phyloP scores from a whole-genome alignment of 768 basidiomycete genomes.

The Brasilioporus rufonigricans region DNA sequence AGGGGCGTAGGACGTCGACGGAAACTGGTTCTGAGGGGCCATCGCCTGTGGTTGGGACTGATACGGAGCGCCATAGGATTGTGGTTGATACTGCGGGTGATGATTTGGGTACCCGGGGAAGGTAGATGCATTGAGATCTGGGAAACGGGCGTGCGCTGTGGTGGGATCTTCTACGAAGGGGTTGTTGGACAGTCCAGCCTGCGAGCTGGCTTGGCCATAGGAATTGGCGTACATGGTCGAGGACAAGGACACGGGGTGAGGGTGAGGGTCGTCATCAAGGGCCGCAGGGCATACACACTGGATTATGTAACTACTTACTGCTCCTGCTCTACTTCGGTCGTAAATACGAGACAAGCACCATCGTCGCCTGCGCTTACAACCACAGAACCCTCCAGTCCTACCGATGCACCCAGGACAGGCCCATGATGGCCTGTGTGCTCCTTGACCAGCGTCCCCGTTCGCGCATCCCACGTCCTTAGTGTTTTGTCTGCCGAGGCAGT shows the following conservation, averaged over 20 bases:
- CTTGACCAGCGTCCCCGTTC: conserved; percentile 73
- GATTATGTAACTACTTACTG: conserved; percentile 24
- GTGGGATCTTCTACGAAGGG: conserved; percentile 61
- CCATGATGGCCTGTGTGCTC: conserved; percentile 83
- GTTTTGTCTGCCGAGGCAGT: conserved; percentile 86
- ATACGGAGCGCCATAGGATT: conserved; percentile 10
- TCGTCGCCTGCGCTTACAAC: conserved; percentile 92
- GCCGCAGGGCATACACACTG: conserved; percentile 10
- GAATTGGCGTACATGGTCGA: conserved; percentile 40
- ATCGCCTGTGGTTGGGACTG: conserved; percentile 22
- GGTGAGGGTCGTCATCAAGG: neutral
- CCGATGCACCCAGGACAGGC: conserved; percentile 69
- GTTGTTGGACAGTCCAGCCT: conserved; percentile 50
- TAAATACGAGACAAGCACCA: conserved; percentile 79
- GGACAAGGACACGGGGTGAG: conserved; percentile 1
- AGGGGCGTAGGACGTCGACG: conserved; percentile 21
- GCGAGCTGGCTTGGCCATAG: conserved; percentile 30
- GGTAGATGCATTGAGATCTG: conserved; percentile 48
- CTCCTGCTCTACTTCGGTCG: too few species aligned
- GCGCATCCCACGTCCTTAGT: conserved; percentile 89
- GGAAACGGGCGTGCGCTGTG: conserved; percentile 54
- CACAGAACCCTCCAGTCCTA: conserved; percentile 68
- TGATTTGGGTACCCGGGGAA: conserved; percentile 22
- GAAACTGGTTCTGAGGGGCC: conserved; percentile 22
- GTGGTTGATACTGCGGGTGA: conserved; percentile 34